These are phyloP conservation scores for Fragaria nilgerrensis DNA, from an alignment of 306 rosid species.

Conservation along the genomic window DNA sequence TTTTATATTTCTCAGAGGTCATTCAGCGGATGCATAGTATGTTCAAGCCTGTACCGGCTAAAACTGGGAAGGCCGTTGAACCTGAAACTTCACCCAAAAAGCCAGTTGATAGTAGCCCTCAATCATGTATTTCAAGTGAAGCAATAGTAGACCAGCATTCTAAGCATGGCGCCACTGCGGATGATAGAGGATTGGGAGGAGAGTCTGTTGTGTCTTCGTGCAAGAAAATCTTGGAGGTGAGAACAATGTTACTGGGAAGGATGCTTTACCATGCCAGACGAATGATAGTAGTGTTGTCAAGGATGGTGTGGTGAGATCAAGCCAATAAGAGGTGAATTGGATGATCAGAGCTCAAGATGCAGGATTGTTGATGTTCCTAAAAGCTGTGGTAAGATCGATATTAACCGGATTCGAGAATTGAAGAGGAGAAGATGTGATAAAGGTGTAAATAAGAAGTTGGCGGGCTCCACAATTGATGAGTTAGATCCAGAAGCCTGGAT, in stretches of 20 bases:
- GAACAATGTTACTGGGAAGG: conserved; percentile 9
- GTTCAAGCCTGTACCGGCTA: conserved; percentile 32
- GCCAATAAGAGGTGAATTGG: conserved; percentile 17
- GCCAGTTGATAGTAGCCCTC: conserved; percentile 28
- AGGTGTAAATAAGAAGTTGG: conserved; percentile 20
- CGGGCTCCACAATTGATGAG: conserved; percentile 21
- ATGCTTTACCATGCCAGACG: conserved; percentile 23
- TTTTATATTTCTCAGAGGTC: conserved; percentile 38
- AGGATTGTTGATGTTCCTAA: conserved; percentile 14
- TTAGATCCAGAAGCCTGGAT: conserved; percentile 46
- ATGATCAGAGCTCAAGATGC: conserved; percentile 23
- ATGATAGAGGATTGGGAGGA: conserved; percentile 14
- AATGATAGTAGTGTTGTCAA: conserved; percentile 31
- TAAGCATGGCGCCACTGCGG: conserved; percentile 18
- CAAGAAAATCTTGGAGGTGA: conserved; percentile 10
- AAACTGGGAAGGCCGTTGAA: conserved; percentile 19
- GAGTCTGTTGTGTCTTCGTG: conserved; percentile 8
- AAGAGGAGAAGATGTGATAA: conserved; percentile 35
- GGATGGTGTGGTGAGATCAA: conserved; percentile 25
- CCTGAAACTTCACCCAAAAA: conserved; percentile 26
- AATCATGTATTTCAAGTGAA: conserved; percentile 37
- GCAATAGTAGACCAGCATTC: conserved; percentile 18
- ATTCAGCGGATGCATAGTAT: conserved; percentile 36
- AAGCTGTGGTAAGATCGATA: conserved; percentile 20
- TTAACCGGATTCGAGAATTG: conserved; percentile 35